Evolutionary conservation across 1,139 yeast genomes (phyloP).

Genomic region (Schwanniomyces etchellsii): DNA sequence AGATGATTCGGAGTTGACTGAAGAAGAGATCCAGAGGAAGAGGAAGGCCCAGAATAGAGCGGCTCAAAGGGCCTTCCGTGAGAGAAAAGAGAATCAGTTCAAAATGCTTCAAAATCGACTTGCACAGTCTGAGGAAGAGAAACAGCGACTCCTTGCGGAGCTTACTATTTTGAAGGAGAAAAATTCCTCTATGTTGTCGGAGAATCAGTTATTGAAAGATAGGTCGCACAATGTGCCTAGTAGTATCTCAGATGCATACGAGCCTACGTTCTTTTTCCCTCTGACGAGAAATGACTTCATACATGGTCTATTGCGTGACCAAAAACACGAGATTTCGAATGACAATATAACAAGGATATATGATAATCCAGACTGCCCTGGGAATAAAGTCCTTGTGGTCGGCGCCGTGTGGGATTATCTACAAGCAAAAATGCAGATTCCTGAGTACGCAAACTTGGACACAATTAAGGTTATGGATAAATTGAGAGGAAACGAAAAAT

Average conservation of each 20-base stretch:
- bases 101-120: slow-evolving; percentile 63
- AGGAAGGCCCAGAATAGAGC: slow-evolving; percentile 83
- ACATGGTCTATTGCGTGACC: slow-evolving; percentile 19
- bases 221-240: slow-evolving; percentile 3
- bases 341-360: slow-evolving; percentile 26
- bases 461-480: slow-evolving; percentile 50
- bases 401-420: slow-evolving; percentile 84
- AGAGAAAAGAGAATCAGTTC: slow-evolving; percentile 70
- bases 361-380: slow-evolving; percentile 29
- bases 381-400: slow-evolving; percentile 52
- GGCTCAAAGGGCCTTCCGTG: slow-evolving; percentile 86
- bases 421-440: slow-evolving; percentile 39
- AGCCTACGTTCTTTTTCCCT: slow-evolving; percentile 29
- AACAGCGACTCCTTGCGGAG: slow-evolving; percentile 45
- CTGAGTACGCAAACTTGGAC: slow-evolving; percentile 46
- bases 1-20: slow-evolving; percentile 39
- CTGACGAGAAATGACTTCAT: slow-evolving; percentile 31
- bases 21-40: slow-evolving; percentile 47
- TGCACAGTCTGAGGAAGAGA: slow-evolving; percentile 54
- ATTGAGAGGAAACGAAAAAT: slow-evolving; percentile 62
- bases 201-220: slow-evolving; percentile 45
- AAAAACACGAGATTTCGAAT: slow-evolving; percentile 11
- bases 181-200: slow-evolving; percentile 50
- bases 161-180: slow-evolving; percentile 49
- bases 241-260: background rate